A percentile compares a stretch with the other conserved stretches of the same genome.
Evolutionary conservation across 202 grass and related monocot genomes (phyloP).

Genomic region (Eragrostis tef): DNA sequence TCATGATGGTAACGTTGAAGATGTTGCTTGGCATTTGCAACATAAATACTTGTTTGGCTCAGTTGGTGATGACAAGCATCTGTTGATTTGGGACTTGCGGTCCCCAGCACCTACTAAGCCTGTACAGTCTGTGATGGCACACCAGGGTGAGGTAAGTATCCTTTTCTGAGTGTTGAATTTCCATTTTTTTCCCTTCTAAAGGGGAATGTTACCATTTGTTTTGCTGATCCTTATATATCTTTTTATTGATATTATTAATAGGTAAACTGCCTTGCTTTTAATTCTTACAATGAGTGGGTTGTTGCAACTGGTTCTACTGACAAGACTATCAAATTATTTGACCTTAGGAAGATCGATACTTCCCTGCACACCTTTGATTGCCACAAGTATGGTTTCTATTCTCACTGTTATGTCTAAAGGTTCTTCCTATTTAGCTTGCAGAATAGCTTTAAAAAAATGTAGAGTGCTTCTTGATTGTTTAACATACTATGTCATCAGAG

Average conservation of each 20-base stretch:
- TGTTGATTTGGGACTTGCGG: constrained; percentile 83
- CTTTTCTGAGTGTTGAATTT: constrained; percentile 29
- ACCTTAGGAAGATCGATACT: constrained; percentile 83
- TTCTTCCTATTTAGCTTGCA: constrained; percentile 13
- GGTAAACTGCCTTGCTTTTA: constrained; percentile 97
- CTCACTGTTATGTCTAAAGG: neutral
- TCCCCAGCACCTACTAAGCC: constrained; percentile 62
- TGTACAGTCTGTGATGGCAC: constrained; percentile 77
- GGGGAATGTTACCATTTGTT: neutral
- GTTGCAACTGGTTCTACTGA: constrained; percentile 96
- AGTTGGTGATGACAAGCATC: constrained; percentile 83
- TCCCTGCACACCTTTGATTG: constrained; percentile 84
- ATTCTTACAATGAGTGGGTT: constrained; percentile 97
- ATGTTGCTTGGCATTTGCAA: constrained; percentile 97
- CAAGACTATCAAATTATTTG: constrained; percentile 96
- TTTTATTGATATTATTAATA: constrained; percentile 40
- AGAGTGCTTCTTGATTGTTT: neutral
- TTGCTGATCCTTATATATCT: constrained; percentile 10
- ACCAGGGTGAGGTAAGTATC: constrained; percentile 87
- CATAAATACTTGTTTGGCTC: constrained; percentile 93
- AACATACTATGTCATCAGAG: constrained; percentile 57
- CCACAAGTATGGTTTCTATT: constrained; percentile 70
- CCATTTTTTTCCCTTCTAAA: neutral
- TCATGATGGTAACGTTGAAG: constrained; percentile 94
- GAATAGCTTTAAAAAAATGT: neutral